A percentile compares a stretch with the other conserved stretches of the same genome.
phyloP scores from a whole-genome alignment of 768 basidiomycete genomes.

The Tulasnella calospora region DNA sequence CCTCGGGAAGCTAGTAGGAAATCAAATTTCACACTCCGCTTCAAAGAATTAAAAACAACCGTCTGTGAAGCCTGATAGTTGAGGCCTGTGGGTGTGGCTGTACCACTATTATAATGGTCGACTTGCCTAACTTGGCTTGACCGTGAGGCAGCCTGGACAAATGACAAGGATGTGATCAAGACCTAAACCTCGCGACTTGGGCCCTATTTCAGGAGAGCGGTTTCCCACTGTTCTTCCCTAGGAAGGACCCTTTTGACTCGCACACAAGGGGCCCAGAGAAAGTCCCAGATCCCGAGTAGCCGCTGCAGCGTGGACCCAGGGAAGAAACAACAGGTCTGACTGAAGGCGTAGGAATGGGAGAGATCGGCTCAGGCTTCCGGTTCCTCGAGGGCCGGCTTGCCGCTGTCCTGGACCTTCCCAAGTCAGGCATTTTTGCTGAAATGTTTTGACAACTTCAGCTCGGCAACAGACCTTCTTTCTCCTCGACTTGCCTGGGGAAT shows the following conservation, averaged over 20 bases:
- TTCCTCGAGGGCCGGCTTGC: conserved; percentile 4
- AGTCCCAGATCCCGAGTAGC: not conserved
- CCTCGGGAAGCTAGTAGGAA: not conserved
- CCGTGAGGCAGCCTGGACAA: conserved; percentile 7
- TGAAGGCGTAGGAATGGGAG: not conserved
- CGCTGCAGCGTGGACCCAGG: not conserved
- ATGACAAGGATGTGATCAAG: not conserved
- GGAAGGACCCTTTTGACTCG: not conserved
- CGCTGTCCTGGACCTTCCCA: conserved; percentile 9
- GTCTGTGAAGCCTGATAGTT: conserved; percentile 1
- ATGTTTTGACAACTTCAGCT: not conserved
- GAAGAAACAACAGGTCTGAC: not conserved
- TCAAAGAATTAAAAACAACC: not conserved
- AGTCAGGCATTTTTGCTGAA: conserved; percentile 7
- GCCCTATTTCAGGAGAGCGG: conserved; percentile 1
- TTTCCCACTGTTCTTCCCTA: conserved; percentile 8
- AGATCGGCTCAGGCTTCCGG: conserved; percentile 7
- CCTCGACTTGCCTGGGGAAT: not conserved
- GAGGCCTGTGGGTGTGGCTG: conserved; percentile 3
- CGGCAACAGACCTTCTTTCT: not conserved
- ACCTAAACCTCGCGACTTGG: not conserved
- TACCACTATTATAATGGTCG: not conserved
- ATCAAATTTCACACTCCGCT: conserved; percentile 1
- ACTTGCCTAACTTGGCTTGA: not conserved
- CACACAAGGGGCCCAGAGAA: not conserved